A percentile compares a stretch with the other conserved stretches of the same genome.
Evolutionary conservation across 495 filamentous ascomycete species (phyloP).

Genomic region (Corynascus novoguineensis): DNA sequence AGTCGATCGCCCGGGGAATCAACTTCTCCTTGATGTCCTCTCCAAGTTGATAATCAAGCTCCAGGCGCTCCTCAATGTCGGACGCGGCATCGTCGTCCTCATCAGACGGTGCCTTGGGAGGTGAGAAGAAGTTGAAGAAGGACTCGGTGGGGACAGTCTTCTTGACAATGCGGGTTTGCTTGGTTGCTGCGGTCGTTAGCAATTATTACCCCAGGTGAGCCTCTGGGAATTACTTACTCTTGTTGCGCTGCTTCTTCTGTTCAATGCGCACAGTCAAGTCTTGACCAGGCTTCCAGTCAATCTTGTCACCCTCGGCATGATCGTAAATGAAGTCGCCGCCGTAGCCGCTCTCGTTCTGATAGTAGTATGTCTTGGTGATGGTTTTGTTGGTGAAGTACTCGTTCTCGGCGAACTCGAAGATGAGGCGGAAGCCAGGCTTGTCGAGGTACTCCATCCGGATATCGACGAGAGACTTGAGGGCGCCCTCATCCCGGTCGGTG

Average conservation of each 20-base stretch:
- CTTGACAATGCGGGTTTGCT: conserved; percentile 98
- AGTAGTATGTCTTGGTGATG: conserved; percentile 97
- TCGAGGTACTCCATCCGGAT: conserved; percentile 99
- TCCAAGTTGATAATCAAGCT: conserved; percentile 97
- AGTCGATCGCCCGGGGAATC: conserved; percentile 97
- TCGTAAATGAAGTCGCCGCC: conserved; percentile 99
- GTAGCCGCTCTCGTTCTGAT: conserved; percentile 98
- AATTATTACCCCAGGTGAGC: not conserved
- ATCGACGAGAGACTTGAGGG: conserved; percentile 84
- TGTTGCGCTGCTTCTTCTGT: conserved; percentile 99
- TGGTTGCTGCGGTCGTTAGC: conserved; percentile 67
- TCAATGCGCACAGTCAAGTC: conserved; percentile 92
- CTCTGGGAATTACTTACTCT: conserved; percentile 66
- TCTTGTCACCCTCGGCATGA: conserved; percentile 95
- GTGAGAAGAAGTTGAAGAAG: conserved; percentile 99
- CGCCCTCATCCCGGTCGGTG: conserved; percentile 90
- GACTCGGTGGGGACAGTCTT: conserved; percentile 97
- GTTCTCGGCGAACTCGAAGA: conserved; percentile 95
- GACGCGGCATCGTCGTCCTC: conserved; percentile 73
- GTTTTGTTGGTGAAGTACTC: conserved; percentile 95
- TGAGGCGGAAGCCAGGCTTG: conserved; percentile 93
- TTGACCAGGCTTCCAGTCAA: conserved; percentile 90
- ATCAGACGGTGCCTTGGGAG: conserved; percentile 76
- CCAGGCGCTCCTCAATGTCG: conserved; percentile 95
- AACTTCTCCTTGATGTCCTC: conserved; percentile 99